Evolutionary conservation across 2,329 filamentous ascomycete genomes (phyloP).

Genomic region (Aspergillus jensenii): DNA sequence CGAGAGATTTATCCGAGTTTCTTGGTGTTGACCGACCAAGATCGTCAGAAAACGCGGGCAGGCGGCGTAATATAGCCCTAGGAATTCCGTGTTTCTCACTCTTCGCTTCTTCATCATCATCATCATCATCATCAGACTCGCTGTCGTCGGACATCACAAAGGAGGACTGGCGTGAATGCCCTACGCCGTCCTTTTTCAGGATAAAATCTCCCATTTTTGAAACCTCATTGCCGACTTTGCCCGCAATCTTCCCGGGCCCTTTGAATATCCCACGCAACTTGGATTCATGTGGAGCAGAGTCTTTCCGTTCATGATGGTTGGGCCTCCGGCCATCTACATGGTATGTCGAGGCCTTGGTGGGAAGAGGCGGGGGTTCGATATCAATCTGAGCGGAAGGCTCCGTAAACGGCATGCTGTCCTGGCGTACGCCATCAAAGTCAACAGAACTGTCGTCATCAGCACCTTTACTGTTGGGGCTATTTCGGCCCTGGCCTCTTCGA

Average conservation of each 20-base stretch:
- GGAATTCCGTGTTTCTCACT: slow-evolving; percentile 29
- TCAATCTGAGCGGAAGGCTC: slow-evolving; percentile 18
- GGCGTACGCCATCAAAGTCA: slow-evolving; percentile 19
- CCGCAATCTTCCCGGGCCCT: slow-evolving; percentile 67
- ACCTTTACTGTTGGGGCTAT: slow-evolving; percentile 42
- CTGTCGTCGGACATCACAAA: slow-evolving; percentile 51
- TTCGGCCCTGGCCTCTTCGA: slow-evolving; percentile 39
- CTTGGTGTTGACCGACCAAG: slow-evolving; percentile 30
- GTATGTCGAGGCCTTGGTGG: slow-evolving; percentile 25
- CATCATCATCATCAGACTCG: slow-evolving; percentile 45
- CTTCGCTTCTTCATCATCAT: slow-evolving; percentile 36
- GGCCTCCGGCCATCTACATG: slow-evolving; percentile 24
- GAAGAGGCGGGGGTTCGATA: slow-evolving; percentile 30
- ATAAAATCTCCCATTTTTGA: slow-evolving; percentile 62
- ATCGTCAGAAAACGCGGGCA: slow-evolving; percentile 38
- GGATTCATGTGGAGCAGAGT: slow-evolving; percentile 48
- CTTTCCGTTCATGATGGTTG: slow-evolving; percentile 28
- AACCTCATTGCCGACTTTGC: slow-evolving; percentile 66
- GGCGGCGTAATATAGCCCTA: slow-evolving; percentile 30
- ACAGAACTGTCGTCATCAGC: slow-evolving; percentile 19
- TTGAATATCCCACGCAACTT: slow-evolving; percentile 76
- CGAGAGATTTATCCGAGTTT: slow-evolving; percentile 33
- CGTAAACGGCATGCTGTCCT: slow-evolving; percentile 13
- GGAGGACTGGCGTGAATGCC: slow-evolving; percentile 43
- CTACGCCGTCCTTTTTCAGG: slow-evolving; percentile 55